Percentiles rank a stretch among this genome's conserved stretches.
These are phyloP conservation scores for Edaphochlamys debaryana DNA, from an alignment of 139 green algal genomes.

Conservation along the genomic window DNA sequence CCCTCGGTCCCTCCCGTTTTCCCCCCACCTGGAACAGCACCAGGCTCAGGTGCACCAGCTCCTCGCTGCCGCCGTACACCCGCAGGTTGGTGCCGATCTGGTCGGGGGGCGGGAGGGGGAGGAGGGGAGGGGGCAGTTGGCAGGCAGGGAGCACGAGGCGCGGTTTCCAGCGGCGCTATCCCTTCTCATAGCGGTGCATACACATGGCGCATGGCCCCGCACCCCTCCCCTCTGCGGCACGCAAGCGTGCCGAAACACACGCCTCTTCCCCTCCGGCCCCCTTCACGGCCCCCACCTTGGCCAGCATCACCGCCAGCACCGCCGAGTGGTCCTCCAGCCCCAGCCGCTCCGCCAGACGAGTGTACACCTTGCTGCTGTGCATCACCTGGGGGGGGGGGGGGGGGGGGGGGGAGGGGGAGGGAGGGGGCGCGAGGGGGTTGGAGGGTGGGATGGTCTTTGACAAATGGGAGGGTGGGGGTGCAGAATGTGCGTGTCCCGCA, in stretches of 20 bases:
- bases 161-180: no score
- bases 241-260: no score
- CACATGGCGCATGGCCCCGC: no score
- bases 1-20: background rate
- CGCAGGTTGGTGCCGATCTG: slow-evolving; percentile 84
- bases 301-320: slow-evolving; percentile 90
- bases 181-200: no score
- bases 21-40: slow-evolving; percentile 86
- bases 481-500: background rate
- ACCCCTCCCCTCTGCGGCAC: no score
- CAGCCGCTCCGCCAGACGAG: slow-evolving; percentile 79
- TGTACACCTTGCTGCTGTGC: slow-evolving; percentile 96
- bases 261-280: background rate
- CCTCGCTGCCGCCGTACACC: slow-evolving; percentile 81
- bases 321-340: slow-evolving; percentile 89
- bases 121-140: no score
- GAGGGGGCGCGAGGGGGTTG: background rate
- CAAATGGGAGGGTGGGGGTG: background rate
- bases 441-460: no score
- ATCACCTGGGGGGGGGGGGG: slow-evolving; percentile 79
- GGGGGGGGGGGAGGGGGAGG: background rate
- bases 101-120: background rate
- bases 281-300: slow-evolving; percentile 71
- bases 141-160: background rate
- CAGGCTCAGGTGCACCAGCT: slow-evolving; percentile 90